Conservation (phyloP, 371 early-diverging fungal species). For the Catenaria anguillulae region DNA sequence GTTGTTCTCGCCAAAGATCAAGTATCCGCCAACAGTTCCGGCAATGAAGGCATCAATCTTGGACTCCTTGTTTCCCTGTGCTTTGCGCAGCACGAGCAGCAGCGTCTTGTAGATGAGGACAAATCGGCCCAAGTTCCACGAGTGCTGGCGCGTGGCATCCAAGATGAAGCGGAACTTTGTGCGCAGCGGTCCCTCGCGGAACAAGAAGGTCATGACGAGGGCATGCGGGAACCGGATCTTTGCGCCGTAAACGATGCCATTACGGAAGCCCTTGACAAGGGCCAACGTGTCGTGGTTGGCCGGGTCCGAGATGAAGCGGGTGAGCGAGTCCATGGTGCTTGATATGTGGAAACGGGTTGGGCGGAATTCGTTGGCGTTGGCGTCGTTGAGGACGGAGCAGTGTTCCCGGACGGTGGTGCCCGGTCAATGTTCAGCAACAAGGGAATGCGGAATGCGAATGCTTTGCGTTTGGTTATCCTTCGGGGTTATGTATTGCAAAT, state of each 20-base stretch:
- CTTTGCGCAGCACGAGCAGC: constrained; percentile 53
- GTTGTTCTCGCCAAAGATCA: constrained; percentile 87
- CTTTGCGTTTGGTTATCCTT: too few relatives aligned
- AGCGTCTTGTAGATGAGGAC: constrained; percentile 84
- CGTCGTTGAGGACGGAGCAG: too few relatives aligned
- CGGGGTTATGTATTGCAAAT: too few relatives aligned
- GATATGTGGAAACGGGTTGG: too few relatives aligned
- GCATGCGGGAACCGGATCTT: constrained; percentile 96
- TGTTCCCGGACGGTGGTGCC: too few relatives aligned
- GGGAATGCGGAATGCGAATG: too few relatives aligned
- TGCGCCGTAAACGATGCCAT: constrained; percentile 91
- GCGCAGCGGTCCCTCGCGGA: constrained; percentile 65
- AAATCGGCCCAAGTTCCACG: constrained; percentile 75
- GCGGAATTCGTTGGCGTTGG: too few relatives aligned
- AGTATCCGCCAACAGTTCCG: constrained; percentile 87
- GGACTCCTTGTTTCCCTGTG: constrained; percentile 45
- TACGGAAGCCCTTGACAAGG: constrained; percentile 85
- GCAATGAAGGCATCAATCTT: constrained; percentile 72
- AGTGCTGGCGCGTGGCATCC: constrained; percentile 79
- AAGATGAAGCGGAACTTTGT: constrained; percentile 60
- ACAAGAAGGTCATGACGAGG: constrained; percentile 90
- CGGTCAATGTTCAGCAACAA: too few relatives aligned
- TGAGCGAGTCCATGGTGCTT: background rate
- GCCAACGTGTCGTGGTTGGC: constrained; percentile 57
- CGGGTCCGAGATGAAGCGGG: background rate